Percentiles rank a stretch among this genome's conserved stretches.
These are phyloP conservation scores for Cordyceps cateniannulata DNA, from an alignment of 2,329 filamentous ascomycete genomes.

Conservation along the genomic window DNA sequence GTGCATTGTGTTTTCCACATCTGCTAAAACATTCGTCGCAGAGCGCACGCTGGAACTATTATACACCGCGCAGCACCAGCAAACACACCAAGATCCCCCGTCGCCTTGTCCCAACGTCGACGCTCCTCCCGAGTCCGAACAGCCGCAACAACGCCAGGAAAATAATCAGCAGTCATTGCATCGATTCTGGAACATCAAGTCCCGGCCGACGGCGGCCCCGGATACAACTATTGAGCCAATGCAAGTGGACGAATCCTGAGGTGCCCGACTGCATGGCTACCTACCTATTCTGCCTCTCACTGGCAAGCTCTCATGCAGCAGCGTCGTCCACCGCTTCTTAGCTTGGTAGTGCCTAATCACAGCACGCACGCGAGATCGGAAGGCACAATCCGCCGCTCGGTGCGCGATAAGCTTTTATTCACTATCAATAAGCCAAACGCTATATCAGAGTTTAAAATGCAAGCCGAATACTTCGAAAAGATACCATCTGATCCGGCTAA, in stretches of 20 bases:
- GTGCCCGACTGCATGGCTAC: not conserved
- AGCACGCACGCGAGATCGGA: not conserved
- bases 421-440: too few species aligned
- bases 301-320: not conserved
- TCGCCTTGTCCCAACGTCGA: conserved; percentile 3
- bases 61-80: conserved; percentile 13
- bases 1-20: not conserved
- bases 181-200: conserved; percentile 53
- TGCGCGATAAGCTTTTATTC: not conserved
- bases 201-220: conserved; percentile 24
- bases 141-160: not conserved
- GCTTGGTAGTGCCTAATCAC: too few species aligned
- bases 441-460: too few species aligned
- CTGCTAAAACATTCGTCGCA: conserved; percentile 23
- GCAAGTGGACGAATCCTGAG: not conserved
- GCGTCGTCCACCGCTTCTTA: not conserved
- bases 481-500: too few species aligned
- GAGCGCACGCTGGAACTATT: conserved; percentile 53
- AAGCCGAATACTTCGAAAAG: too few species aligned
- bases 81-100: not conserved
- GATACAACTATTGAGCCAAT: conserved; percentile 19
- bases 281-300: not conserved
- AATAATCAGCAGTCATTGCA: conserved; percentile 47
- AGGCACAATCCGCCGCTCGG: not conserved
- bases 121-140: not conserved